Evolutionary conservation across 192 early-diverging fungal species (phyloP), one percentile per base, ranked within the genome.

Genomic region (Phycomyces nitens): DNA sequence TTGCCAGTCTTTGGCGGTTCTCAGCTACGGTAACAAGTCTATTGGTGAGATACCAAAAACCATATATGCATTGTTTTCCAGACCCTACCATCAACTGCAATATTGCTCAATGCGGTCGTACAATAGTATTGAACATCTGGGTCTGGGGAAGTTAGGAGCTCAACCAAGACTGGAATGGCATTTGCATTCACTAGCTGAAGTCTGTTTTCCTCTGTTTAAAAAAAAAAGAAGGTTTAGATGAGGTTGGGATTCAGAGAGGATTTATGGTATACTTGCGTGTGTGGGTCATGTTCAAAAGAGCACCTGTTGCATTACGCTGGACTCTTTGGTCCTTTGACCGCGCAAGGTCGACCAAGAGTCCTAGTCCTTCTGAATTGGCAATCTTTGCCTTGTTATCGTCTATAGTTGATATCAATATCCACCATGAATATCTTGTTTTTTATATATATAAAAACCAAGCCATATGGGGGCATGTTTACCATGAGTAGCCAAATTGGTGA

Each of bases 271-370:
- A 54, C 9, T 58, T 79, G 73, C 73, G 72, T 16, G 90, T 87
- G 72, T 95, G 92, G 18, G 94, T 95, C 91, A 95, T 92, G 74
- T 95, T 95, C 53, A 95, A 78, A 53, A 95, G 74, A 23, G 94
- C 94, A 23, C 94, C 94, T 12, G 92, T 90, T 0, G 94, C 92
- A 66, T 95, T 95, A 49, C 94, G 80, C 76, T 92, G 90, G 5
- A 95, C 92, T 5, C 93, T 78, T 68, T 91, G 80, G 54, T 95
- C 93, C 29, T 84, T 84, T 20, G 92, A 92, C 40, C 80, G 77
- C 10, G 92, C 92, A 50, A 94, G 74, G 42, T 86, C 74, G 20
- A 85, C 86, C 64, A 95, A 66, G 34, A 87, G 83, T 16, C 86
- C 78, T 38, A 94, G 73, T 3, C 89, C 91, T 34, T 88, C 91